phyloP scores from a whole-genome alignment of 2,329 filamentous ascomycete genomes.

The Chrysoporthe austroafricana region DNA sequence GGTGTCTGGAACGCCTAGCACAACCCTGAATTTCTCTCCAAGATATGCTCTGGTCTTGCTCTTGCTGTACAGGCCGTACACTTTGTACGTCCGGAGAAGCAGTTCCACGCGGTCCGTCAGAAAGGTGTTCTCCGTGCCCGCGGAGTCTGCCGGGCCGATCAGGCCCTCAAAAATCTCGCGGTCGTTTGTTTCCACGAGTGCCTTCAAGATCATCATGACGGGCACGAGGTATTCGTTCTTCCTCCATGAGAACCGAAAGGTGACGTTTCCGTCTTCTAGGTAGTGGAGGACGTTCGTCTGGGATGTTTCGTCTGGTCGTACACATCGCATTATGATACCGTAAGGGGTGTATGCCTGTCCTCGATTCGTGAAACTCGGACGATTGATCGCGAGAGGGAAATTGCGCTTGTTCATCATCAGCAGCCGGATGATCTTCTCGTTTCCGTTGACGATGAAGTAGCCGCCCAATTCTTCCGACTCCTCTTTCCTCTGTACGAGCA shows the following conservation, averaged over 20 bases:
- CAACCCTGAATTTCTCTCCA: conserved; percentile 87
- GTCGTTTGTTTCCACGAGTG: conserved; percentile 93
- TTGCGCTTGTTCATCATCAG: conserved; percentile 89
- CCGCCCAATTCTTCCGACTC: conserved; percentile 95
- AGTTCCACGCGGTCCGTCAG: conserved; percentile 93
- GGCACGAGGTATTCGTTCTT: conserved; percentile 98
- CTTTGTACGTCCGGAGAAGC: conserved; percentile 89
- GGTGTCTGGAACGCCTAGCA: conserved; percentile 81
- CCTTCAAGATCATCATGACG: conserved; percentile 95
- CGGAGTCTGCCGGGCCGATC: conserved; percentile 75
- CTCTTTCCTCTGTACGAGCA: conserved; percentile 85
- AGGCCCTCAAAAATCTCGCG: conserved; percentile 95
- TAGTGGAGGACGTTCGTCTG: conserved; percentile 98
- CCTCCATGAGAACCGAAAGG: conserved; percentile 95
- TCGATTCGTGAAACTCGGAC: conserved; percentile 86
- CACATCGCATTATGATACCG: conserved; percentile 88
- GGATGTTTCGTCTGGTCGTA: conserved; percentile 95
- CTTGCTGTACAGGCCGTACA: conserved; percentile 81
- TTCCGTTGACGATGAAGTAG: conserved; percentile 97
- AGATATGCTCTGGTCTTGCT: conserved; percentile 83
- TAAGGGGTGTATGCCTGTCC: conserved; percentile 86
- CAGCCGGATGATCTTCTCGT: conserved; percentile 94
- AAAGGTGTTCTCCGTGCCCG: conserved; percentile 85
- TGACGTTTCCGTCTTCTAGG: conserved; percentile 92
- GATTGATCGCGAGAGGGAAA: conserved; percentile 91